Conservation (phyloP, 2,329 filamentous ascomycete species). For the Clathrospora elynae region DNA sequence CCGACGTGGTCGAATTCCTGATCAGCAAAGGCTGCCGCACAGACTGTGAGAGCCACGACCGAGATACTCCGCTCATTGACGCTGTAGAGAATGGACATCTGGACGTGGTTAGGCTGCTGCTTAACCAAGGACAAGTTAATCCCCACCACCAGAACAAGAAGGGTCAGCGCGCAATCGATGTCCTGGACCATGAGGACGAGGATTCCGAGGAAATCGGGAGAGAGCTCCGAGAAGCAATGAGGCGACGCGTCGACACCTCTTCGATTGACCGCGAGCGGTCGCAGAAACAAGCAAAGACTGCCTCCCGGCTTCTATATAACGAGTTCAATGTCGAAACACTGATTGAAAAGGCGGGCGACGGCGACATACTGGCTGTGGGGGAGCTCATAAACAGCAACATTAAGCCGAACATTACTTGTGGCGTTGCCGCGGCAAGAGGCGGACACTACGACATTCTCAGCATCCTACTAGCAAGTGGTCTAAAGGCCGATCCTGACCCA, state of each 20-base stretch:
- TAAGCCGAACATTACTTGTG: conserved; percentile 77
- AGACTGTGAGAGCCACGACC: conserved; percentile 73
- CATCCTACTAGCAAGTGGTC: conserved; percentile 61
- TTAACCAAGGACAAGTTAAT: conserved; percentile 81
- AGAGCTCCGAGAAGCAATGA: conserved; percentile 65
- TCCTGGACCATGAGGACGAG: conserved; percentile 75
- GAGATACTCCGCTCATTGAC: conserved; percentile 92
- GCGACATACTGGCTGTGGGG: conserved; percentile 55
- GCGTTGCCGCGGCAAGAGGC: conserved; percentile 89
- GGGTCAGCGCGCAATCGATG: conserved; percentile 87
- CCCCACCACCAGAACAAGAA: conserved; percentile 89
- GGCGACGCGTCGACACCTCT: conserved; percentile 52
- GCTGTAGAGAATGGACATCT: conserved; percentile 95
- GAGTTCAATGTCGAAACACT: conserved; percentile 57
- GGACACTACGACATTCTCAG: conserved; percentile 89
- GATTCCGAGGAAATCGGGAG: conserved; percentile 82
- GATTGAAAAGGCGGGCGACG: conserved; percentile 55
- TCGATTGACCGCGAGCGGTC: conserved; percentile 50
- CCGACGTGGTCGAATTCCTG: conserved; percentile 84
- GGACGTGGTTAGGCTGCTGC: conserved; percentile 80
- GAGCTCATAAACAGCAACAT: conserved; percentile 56
- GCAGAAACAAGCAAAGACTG: conserved; percentile 44
- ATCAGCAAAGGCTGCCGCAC: conserved; percentile 83
- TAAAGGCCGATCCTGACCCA: conserved; percentile 59
- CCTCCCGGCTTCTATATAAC: conserved; percentile 55